These are phyloP conservation scores for Sporisorium exsertum DNA, from an alignment of 1,284 basidiomycete genomes.

Conservation along the genomic window DNA sequence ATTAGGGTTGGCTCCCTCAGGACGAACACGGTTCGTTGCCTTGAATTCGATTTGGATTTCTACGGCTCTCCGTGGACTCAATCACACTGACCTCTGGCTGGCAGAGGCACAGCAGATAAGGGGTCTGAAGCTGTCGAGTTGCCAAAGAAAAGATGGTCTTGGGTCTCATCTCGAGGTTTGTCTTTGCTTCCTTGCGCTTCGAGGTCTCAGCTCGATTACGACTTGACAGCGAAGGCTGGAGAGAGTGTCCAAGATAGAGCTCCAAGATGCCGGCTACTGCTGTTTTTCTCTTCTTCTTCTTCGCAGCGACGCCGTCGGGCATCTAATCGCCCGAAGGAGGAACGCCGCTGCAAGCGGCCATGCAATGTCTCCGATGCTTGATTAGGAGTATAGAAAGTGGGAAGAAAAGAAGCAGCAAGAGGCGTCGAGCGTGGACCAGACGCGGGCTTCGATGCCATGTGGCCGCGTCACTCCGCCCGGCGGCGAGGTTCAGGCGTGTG, in stretches of 20 bases:
- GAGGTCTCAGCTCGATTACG: neutral
- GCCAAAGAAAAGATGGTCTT: neutral
- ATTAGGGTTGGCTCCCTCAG: neutral
- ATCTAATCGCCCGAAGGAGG: neutral
- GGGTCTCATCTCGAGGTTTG: neutral
- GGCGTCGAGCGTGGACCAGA: neutral
- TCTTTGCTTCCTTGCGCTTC: neutral
- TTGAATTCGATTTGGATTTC: neutral
- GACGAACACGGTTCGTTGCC: neutral
- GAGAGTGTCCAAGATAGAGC: neutral
- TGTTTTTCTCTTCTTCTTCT: neutral
- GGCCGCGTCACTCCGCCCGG: neutral
- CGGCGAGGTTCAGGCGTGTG: neutral
- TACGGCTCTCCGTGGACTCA: neutral
- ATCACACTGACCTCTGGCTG: too few relatives aligned
- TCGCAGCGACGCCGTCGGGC: neutral
- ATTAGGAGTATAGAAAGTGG: neutral
- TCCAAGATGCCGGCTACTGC: neutral
- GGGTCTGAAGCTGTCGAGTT: neutral
- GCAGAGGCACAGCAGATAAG: too few relatives aligned
- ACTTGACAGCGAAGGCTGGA: too few relatives aligned
- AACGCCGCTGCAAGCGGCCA: neutral
- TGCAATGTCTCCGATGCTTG: neutral
- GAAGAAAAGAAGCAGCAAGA: neutral
- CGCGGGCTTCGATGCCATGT: constrained; percentile 1